Percentiles rank a stretch among this genome's conserved stretches.
Evolutionary conservation across 164 flowering plant genomes (phyloP).

Genomic region (Houttuynia cordata): DNA sequence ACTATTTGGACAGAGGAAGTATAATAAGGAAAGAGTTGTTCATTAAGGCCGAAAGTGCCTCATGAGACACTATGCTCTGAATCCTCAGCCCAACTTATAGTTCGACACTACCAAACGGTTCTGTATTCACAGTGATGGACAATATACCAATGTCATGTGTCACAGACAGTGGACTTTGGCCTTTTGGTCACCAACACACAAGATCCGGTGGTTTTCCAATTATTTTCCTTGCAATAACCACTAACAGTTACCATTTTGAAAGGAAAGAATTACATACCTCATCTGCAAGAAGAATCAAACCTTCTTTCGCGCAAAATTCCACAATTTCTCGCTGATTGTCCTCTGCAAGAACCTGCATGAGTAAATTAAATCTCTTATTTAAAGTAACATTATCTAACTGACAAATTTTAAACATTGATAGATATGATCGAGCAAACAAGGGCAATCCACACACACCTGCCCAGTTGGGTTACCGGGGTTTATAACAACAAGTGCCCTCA

Average conservation of each 20-base stretch:
- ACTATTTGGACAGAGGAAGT: no score
- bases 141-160: no score
- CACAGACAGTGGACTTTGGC: no score
- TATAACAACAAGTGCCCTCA: slow-evolving; percentile 95
- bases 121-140: no score
- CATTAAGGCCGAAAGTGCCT: no score
- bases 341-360: slow-evolving; percentile 75
- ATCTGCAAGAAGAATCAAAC: slow-evolving; percentile 94
- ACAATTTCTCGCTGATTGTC: slow-evolving; percentile 80
- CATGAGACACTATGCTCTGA: no score
- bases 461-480: slow-evolving; percentile 99
- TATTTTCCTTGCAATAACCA: not conserved
- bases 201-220: not conserved
- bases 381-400: not conserved
- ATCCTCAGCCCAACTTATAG: no score
- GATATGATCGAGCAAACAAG: slow-evolving; percentile 3
- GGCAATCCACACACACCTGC: slow-evolving; percentile 43
- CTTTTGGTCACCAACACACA: no score
- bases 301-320: slow-evolving; percentile 88
- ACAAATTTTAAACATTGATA: not conserved
- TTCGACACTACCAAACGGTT: no score
- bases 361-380: not conserved
- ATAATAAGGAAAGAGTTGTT: no score
- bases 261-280: slow-evolving; percentile 42
- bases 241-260: not conserved